phyloP scores from a whole-genome alignment of 805 yeast species.

The Yarrowia hollandica region DNA sequence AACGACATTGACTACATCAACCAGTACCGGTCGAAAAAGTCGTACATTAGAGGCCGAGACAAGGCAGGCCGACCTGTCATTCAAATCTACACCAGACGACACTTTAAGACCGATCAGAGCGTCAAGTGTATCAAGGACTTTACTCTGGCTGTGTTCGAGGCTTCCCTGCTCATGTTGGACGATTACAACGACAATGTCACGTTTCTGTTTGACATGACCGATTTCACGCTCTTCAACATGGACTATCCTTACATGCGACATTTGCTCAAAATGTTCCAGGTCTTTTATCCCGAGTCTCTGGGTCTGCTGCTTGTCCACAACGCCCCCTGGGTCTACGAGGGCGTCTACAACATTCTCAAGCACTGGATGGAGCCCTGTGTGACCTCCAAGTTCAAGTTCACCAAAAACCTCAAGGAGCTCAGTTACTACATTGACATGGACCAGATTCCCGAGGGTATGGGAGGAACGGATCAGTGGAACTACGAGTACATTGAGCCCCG shows the following conservation, averaged over 20 bases:
- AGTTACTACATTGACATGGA: conserved; percentile 52
- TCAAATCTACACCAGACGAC: conserved; percentile 46
- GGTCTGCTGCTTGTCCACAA: conserved; percentile 71
- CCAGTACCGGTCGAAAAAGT: conserved; percentile 51
- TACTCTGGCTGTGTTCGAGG: conserved; percentile 66
- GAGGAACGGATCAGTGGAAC: conserved; percentile 60
- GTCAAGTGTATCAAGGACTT: conserved; percentile 63
- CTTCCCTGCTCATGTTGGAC: conserved; percentile 52
- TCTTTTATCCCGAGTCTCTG: conserved; percentile 80
- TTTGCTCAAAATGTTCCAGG: conserved; percentile 73
- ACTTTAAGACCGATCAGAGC: conserved; percentile 56
- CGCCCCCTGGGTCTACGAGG: conserved; percentile 85
- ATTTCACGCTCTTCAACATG: conserved; percentile 86
- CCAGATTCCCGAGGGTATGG: conserved; percentile 60
- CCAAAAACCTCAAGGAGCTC: conserved; percentile 61
- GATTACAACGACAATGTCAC: conserved; percentile 74
- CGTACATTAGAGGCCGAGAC: conserved; percentile 95
- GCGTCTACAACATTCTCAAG: conserved; percentile 79
- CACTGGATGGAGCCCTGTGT: conserved; percentile 87
- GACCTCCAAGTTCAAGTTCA: conserved; percentile 72
- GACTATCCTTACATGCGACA: conserved; percentile 86
- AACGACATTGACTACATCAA: conserved; percentile 67
- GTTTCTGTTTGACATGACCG: conserved; percentile 81
- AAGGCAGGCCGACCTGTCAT: conserved; percentile 90
- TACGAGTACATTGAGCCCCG: conserved; percentile 56